Evolutionary conservation across 176 grass and related monocot genomes (phyloP), one percentile per base, ranked within the genome.

Genomic region (Juncus effusus): DNA sequence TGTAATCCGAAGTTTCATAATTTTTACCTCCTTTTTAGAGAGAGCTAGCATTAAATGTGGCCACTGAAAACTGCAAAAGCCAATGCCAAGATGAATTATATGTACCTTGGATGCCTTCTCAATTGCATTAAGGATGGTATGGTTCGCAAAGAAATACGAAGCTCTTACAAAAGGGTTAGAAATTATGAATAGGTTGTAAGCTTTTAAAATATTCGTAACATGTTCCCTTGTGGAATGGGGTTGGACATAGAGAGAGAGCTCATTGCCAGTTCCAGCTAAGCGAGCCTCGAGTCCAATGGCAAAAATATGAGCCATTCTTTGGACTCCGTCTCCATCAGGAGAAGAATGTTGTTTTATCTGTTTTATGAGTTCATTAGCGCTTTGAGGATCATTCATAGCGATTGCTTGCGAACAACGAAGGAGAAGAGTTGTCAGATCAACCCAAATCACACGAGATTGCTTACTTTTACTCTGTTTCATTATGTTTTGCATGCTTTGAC

Each of bases 1-100:
- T 35, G 76, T 79, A 2, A 79, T 72, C 10, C 76, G 7, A 3
- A 72, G 66, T 38, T 63, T 79, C 42, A 57, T 56, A 4, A 57
- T 5, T 3, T 42, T 65, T 8, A 44, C 56, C 40, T 62, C 53
- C 67, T 54, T 71, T 42, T 60, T 13, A 7, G 66, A 50, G 6
- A 79, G 58, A 38, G 36, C 57, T 54, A 62, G 66, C 12, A 79
- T 79, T 3, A 79, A 37, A 54, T 47, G 72, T 47, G 77, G 67
- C 77, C 77, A 79, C 57, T 79, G 77, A 45, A 79, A 79, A 28
- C 19, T 28, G n/a, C 77, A 65, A 36, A 72, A 64, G 42, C 64
- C 52, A 19, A 64, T 79, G 13, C 67, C 77, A 47, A 72, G 70
- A 72, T 64, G 65, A 56, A 72, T 72, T 7, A 72, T 35, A 62